A percentile compares a stretch with the other conserved stretches of the same genome.
These are phyloP conservation scores for Ochromonas danica DNA, from an alignment of 108 stramenopile species.

Conservation along the genomic window DNA sequence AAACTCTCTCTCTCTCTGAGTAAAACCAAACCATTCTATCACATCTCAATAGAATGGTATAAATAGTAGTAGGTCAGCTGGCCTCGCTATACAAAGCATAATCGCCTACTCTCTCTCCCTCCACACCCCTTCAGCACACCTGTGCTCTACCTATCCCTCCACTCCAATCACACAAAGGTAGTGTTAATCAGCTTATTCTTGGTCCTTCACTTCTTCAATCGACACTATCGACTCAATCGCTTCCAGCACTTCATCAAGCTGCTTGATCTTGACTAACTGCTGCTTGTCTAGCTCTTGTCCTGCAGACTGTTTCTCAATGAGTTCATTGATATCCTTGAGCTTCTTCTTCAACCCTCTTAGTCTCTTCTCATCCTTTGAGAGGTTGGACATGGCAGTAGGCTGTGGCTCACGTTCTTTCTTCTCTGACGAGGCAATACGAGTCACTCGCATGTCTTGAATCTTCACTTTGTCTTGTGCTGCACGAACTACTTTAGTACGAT, in stretches of 20 bases:
- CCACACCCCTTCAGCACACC: no score
- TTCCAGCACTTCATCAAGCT: background rate
- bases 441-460: slow-evolving; percentile 26
- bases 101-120: no score
- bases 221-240: background rate
- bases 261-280: slow-evolving; percentile 2
- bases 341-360: slow-evolving; percentile 20
- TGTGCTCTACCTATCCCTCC: no score
- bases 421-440: background rate
- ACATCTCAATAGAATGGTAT: no score
- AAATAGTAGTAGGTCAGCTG: no score
- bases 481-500: background rate
- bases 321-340: background rate
- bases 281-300: slow-evolving; percentile 19
- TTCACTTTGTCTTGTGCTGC: background rate
- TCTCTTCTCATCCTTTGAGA: slow-evolving; percentile 4
- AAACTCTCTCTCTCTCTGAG: no score
- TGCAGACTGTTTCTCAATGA: background rate
- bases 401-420: background rate
- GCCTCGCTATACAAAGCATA: no score
- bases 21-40: no score
- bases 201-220: background rate
- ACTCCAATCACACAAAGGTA: no score
- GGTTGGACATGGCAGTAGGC: background rate
- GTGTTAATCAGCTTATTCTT: no score